These are phyloP conservation scores for Trichoderma reesei DNA, from an alignment of 495 filamentous ascomycete species.

Conservation along the genomic window DNA sequence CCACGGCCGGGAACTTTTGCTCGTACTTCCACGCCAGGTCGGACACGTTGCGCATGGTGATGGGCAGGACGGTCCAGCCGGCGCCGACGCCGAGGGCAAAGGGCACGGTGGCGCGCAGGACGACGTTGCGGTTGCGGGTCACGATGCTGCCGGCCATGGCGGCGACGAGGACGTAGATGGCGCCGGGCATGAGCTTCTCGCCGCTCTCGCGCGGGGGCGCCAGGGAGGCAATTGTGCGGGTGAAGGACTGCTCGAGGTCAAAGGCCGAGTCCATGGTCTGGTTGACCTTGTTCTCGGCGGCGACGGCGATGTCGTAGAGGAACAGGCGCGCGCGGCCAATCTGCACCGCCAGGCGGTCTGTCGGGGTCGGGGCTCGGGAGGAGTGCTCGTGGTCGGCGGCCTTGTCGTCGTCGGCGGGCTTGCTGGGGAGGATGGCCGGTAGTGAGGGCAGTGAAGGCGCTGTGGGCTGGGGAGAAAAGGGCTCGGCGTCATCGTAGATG, in stretches of 20 bases:
- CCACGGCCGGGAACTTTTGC: slow-evolving; percentile 68
- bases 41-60: slow-evolving; percentile 76
- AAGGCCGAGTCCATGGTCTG: slow-evolving; percentile 62
- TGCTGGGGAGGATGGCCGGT: slow-evolving; percentile 15
- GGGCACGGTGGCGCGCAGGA: slow-evolving; percentile 64
- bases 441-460: slow-evolving; percentile 17
- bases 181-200: slow-evolving; percentile 76
- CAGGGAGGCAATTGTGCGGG: slow-evolving; percentile 73
- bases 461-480: slow-evolving; percentile 26
- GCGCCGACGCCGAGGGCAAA: slow-evolving; percentile 62
- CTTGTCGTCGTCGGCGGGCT: slow-evolving; percentile 23
- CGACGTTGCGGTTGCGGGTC: slow-evolving; percentile 69
- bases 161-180: slow-evolving; percentile 81
- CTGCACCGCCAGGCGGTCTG: slow-evolving; percentile 80
- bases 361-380: slow-evolving; percentile 61
- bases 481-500: slow-evolving; percentile 71
- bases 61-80: slow-evolving; percentile 62
- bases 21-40: slow-evolving; percentile 83
- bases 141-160: slow-evolving; percentile 89
- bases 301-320: slow-evolving; percentile 60
- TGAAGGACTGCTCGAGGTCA: slow-evolving; percentile 71
- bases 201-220: slow-evolving; percentile 72
- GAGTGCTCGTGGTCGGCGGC: slow-evolving; percentile 21
- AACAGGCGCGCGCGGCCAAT: slow-evolving; percentile 72
- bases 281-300: slow-evolving; percentile 71